Conservation (phyloP, 805 yeast genomes). For the Ogataea paraovalis region DNA sequence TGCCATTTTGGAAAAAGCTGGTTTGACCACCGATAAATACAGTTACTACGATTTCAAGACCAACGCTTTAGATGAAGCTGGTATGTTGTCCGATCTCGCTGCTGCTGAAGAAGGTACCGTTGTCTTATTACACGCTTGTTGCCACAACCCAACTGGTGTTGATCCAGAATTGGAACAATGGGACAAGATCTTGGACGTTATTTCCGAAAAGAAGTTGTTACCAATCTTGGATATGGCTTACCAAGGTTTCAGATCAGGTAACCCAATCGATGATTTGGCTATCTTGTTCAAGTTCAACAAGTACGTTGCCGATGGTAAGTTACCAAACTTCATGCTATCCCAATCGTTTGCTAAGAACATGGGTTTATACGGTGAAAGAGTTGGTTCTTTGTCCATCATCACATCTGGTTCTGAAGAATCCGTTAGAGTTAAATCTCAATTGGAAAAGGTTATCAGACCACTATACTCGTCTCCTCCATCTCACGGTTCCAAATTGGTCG, state of each 20-base stretch:
- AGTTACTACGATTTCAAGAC: slow-evolving; percentile 63
- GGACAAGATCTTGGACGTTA: slow-evolving; percentile 65
- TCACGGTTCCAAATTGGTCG: slow-evolving; percentile 88
- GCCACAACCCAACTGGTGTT: slow-evolving; percentile 96
- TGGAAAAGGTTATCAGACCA: slow-evolving; percentile 80
- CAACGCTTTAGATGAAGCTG: slow-evolving; percentile 62
- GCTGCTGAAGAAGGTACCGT: slow-evolving; percentile 55
- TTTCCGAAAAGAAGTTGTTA: slow-evolving; percentile 55
- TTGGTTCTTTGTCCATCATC: slow-evolving; percentile 71
- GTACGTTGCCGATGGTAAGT: slow-evolving; percentile 44
- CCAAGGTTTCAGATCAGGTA: slow-evolving; percentile 92
- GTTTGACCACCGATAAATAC: slow-evolving; percentile 59
- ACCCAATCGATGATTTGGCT: slow-evolving; percentile 63
- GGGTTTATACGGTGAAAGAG: slow-evolving; percentile 95
- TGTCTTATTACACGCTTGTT: slow-evolving; percentile 86
- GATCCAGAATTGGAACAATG: slow-evolving; percentile 83
- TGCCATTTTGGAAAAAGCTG: slow-evolving; percentile 73
- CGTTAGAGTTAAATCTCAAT: slow-evolving; percentile 53
- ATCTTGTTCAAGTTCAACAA: slow-evolving; percentile 39
- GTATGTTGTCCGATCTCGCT: slow-evolving; percentile 55
- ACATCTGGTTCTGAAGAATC: slow-evolving; percentile 53
- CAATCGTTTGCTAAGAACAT: slow-evolving; percentile 94
- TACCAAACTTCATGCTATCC: slow-evolving; percentile 57
- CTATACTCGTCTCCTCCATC: slow-evolving; percentile 92
- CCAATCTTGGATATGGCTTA: slow-evolving; percentile 92